These are phyloP conservation scores for Saccharum spontaneum DNA, from an alignment of 176 grass and related monocot species.

Conservation along the genomic window DNA sequence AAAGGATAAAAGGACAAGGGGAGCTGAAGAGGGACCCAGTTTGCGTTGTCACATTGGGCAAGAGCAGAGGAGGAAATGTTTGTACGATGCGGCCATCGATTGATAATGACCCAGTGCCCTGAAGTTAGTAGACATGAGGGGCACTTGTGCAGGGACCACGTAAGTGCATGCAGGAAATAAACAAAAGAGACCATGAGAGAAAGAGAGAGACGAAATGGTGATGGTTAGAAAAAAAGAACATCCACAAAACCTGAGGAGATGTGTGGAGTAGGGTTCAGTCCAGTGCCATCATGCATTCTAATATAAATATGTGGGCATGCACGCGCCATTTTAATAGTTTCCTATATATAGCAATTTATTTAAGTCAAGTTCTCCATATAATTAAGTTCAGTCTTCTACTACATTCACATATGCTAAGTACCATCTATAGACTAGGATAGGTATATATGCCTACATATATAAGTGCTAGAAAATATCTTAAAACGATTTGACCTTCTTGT, in stretches of 20 bases:
- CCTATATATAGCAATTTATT: background rate
- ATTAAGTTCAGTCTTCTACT: background rate
- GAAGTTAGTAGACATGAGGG: constrained; percentile 35
- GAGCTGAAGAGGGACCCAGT: background rate
- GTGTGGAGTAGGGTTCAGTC: background rate
- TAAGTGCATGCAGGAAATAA: constrained; percentile 24
- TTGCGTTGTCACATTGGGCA: constrained; percentile 44
- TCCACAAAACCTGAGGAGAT: background rate
- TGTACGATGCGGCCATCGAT: constrained; percentile 14
- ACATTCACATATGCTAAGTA: background rate
- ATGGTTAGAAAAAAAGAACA: background rate
- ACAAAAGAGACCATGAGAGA: background rate
- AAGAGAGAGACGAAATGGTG: background rate
- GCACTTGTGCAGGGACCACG: constrained; percentile 49
- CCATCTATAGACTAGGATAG: background rate
- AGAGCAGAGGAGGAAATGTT: constrained; percentile 25
- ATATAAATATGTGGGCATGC: constrained; percentile 18
- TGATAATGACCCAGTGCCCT: constrained; percentile 18
- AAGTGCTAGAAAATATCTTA: background rate
- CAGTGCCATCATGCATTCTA: background rate
- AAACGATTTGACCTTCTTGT: background rate
- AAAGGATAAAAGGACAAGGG: constrained; percentile 8
- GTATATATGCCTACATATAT: background rate
- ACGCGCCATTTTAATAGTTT: background rate
- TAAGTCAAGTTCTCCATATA: background rate